A percentile compares a stretch with the other conserved stretches of the same genome.
Conservation (phyloP, 2,329 filamentous ascomycete genomes). For the Keithomyces neogunnii region DNA sequence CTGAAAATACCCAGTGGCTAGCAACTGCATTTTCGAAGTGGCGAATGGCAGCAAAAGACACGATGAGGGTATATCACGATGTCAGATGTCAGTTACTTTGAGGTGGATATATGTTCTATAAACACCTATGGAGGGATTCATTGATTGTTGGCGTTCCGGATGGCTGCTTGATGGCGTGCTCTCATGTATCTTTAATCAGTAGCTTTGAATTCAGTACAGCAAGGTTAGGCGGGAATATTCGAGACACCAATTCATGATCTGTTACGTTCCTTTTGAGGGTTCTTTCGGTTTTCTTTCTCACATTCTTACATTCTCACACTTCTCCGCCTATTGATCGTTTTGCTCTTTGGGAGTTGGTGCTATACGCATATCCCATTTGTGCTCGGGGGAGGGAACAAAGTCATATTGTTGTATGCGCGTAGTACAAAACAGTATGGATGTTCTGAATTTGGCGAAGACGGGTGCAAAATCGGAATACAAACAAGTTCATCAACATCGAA, state of each 20-base stretch:
- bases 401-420: too few relatives aligned
- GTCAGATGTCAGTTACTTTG: neutral
- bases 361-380: too few relatives aligned
- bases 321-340: too few relatives aligned
- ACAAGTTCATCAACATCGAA: too few relatives aligned
- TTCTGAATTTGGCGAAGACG: too few relatives aligned
- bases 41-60: neutral
- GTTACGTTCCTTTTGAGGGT: neutral
- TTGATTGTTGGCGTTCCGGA: constrained; percentile 4
- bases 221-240: too few relatives aligned
- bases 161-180: neutral
- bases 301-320: too few relatives aligned
- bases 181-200: neutral
- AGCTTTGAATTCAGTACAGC: neutral
- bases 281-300: neutral
- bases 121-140: constrained; percentile 1
- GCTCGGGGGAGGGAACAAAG: too few relatives aligned
- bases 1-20: neutral
- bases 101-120: neutral
- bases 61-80: neutral
- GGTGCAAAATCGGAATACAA: too few relatives aligned
- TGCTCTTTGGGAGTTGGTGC: too few relatives aligned
- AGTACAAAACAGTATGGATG: too few relatives aligned
- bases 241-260: neutral
- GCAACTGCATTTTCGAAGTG: neutral